These are phyloP conservation scores for Penicillium subrubescens DNA, from an alignment of 495 filamentous ascomycete species.

Conservation along the genomic window DNA sequence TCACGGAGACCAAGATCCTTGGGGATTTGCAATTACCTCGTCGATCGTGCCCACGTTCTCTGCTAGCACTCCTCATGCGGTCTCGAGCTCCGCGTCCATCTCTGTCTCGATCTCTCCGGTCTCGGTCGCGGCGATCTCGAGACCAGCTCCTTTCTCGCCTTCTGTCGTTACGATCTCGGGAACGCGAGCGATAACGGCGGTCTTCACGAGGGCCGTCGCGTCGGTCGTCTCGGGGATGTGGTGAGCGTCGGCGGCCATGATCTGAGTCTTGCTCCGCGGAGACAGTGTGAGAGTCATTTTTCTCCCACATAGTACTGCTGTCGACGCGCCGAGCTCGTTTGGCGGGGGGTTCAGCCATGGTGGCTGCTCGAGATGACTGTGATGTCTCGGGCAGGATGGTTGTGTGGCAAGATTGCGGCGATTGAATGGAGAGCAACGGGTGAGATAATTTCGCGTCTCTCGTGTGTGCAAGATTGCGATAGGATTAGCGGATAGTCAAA, in stretches of 20 bases:
- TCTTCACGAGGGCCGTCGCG: conserved; percentile 38
- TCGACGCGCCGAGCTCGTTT: conserved; percentile 57
- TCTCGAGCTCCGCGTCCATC: conserved; percentile 41
- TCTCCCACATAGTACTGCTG: conserved; percentile 58
- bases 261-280: conserved; percentile 36
- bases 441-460: neutral
- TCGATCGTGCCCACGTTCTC: conserved; percentile 47
- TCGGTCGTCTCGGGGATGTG: conserved; percentile 32
- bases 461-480: neutral
- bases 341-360: conserved; percentile 56
- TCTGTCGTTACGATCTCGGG: conserved; percentile 45
- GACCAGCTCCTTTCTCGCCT: conserved; percentile 48
- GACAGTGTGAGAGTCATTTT: conserved; percentile 36
- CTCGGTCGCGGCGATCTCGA: conserved; percentile 45
- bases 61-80: conserved; percentile 49
- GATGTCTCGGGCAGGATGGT: conserved; percentile 17
- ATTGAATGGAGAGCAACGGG: neutral
- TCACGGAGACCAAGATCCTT: neutral
- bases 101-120: conserved; percentile 43
- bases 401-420: neutral
- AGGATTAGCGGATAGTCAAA: neutral
- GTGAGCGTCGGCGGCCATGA: conserved; percentile 40
- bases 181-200: conserved; percentile 45
- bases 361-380: conserved; percentile 18
- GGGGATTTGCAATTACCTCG: conserved; percentile 36